Percentiles rank a stretch among this genome's conserved stretches.
Evolutionary conservation across 2,329 filamentous ascomycete genomes (phyloP).

Genomic region (Phialocephala sp.): DNA sequence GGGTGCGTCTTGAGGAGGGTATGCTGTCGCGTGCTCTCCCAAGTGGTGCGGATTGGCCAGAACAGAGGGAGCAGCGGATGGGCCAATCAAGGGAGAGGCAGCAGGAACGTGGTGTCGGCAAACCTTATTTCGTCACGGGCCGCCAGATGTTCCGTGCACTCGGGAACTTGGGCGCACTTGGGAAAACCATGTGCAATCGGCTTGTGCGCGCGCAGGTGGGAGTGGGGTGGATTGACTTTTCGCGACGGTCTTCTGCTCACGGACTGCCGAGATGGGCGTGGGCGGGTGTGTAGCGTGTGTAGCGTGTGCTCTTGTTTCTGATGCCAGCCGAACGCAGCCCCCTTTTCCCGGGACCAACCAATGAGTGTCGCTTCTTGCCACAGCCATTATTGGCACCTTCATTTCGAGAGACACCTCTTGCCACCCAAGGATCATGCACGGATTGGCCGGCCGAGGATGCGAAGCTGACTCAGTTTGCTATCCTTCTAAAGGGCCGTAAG

Average conservation of each 20-base stretch:
- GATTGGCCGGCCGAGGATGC: too few relatives aligned
- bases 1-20: slow-evolving; percentile 14
- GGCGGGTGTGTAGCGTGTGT: too few relatives aligned
- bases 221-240: not conserved
- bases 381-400: not conserved
- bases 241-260: not conserved
- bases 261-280: not conserved
- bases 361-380: not conserved
- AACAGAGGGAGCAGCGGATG: not conserved
- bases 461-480: too few relatives aligned
- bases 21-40: slow-evolving; percentile 26
- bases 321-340: not conserved
- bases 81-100: slow-evolving; percentile 8
- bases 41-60: slow-evolving; percentile 6
- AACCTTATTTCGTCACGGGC: not conserved
- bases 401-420: not conserved
- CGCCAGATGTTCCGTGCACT: slow-evolving; percentile 1
- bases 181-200: not conserved
- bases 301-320: not conserved
- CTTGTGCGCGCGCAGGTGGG: not conserved
- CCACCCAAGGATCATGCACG: not conserved
- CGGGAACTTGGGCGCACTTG: not conserved
- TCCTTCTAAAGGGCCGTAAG: not conserved
- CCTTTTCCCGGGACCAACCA: not conserved
- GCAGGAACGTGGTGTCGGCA: not conserved